phyloP scores from a whole-genome alignment of 768 basidiomycete species.

The Termitomyces titanicus region DNA sequence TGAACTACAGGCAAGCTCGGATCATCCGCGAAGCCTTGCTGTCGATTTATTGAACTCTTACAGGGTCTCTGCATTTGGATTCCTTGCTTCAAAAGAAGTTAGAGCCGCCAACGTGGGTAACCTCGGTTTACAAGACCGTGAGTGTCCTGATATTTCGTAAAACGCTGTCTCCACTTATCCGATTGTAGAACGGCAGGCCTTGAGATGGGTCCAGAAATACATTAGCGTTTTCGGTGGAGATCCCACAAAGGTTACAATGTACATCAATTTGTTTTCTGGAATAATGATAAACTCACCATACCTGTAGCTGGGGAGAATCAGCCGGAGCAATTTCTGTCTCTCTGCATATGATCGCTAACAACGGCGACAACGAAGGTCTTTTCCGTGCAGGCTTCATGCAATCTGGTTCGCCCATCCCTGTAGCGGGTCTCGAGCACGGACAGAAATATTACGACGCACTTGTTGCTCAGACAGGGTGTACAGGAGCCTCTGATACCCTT shows the following conservation, averaged over 20 bases:
- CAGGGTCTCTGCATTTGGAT: slow-evolving; percentile 32
- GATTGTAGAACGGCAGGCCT: slow-evolving; percentile 15
- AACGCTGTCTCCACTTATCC: background rate
- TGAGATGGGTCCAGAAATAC: slow-evolving; percentile 62
- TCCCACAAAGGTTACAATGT: slow-evolving; percentile 49
- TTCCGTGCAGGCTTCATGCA: slow-evolving; percentile 52
- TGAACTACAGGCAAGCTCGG: slow-evolving; percentile 42
- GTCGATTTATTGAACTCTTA: background rate
- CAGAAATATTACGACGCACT: slow-evolving; percentile 45
- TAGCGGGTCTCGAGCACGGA: slow-evolving; percentile 40
- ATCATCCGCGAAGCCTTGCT: background rate
- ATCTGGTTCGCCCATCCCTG: slow-evolving; percentile 44
- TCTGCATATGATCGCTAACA: slow-evolving; percentile 46
- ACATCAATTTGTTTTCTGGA: slow-evolving; percentile 1
- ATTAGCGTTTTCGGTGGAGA: slow-evolving; percentile 61
- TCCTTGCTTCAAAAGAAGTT: slow-evolving; percentile 41
- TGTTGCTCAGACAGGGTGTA: slow-evolving; percentile 38
- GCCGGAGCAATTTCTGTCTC: slow-evolving; percentile 54
- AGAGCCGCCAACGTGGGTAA: slow-evolving; percentile 46
- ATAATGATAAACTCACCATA: background rate
- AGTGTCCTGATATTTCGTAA: slow-evolving; percentile 10
- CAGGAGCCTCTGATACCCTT: slow-evolving; percentile 35
- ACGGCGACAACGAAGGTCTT: slow-evolving; percentile 39
- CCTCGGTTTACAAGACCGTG: slow-evolving; percentile 58
- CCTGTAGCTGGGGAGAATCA: slow-evolving; percentile 48